These are phyloP conservation scores for Podospora appendiculata DNA, from an alignment of 495 filamentous ascomycete species.

Conservation along the genomic window DNA sequence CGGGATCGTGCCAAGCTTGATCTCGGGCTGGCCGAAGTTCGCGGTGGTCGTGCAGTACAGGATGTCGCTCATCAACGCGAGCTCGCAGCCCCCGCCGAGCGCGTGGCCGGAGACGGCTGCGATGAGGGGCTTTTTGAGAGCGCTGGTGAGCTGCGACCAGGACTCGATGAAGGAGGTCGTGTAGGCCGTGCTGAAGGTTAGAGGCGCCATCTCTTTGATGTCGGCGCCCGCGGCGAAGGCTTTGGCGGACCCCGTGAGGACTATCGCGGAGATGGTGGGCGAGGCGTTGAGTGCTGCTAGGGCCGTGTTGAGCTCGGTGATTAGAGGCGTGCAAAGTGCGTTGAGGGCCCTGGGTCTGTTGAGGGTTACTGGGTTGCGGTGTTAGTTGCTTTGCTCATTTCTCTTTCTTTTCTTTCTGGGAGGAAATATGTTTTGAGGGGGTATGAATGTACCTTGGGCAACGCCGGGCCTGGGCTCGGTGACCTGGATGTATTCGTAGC, in stretches of 20 bases:
- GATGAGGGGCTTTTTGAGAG: constrained; percentile 85
- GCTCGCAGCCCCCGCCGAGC: constrained; percentile 89
- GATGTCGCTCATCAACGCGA: constrained; percentile 96
- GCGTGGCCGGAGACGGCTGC: constrained; percentile 92
- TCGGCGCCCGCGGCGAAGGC: constrained; percentile 96
- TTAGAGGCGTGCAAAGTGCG: constrained; percentile 80
- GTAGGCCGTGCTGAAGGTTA: constrained; percentile 82
- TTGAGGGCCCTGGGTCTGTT: constrained; percentile 94
- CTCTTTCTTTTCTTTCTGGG: background rate
- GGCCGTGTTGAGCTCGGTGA: constrained; percentile 80
- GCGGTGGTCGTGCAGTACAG: constrained; percentile 78
- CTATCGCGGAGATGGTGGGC: constrained; percentile 61
- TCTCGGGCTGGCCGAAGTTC: constrained; percentile 93
- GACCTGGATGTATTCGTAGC: constrained; percentile 75
- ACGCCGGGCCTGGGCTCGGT: constrained; percentile 82
- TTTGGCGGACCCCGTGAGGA: constrained; percentile 79
- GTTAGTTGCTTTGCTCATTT: background rate
- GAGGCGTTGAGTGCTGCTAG: constrained; percentile 65
- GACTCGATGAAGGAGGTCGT: constrained; percentile 82
- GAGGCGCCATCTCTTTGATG: constrained; percentile 95
- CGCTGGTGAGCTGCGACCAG: constrained; percentile 76
- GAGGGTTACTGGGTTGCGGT: constrained; percentile 61
- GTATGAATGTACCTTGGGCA: constrained; percentile 63
- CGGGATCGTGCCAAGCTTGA: constrained; percentile 87
- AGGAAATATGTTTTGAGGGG: too few species aligned